Conservation (phyloP, 176 grass and related monocot species). For the Paspalum vaginatum region DNA sequence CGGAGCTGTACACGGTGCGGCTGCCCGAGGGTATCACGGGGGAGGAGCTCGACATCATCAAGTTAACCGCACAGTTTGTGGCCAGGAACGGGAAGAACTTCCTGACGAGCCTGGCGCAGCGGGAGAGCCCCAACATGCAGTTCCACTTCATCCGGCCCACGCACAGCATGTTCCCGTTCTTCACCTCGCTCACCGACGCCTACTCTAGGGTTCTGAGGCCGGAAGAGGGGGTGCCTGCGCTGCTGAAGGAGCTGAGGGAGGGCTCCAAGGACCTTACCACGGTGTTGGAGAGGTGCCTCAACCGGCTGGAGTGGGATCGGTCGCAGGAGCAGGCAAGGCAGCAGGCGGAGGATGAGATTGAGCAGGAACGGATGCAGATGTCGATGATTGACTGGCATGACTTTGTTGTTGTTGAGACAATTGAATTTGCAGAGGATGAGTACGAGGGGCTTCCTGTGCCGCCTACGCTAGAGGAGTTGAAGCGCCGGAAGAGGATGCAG, state of each 20-base stretch:
- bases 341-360: conserved; percentile 89
- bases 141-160: conserved; percentile 96
- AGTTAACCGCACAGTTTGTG: conserved; percentile 95
- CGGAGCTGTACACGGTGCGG: conserved; percentile 81
- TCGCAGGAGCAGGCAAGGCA: conserved; percentile 92
- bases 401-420: conserved; percentile 90
- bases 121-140: conserved; percentile 66
- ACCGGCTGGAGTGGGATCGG: conserved; percentile 87
- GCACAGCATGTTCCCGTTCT: conserved; percentile 97
- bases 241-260: conserved; percentile 61
- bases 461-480: conserved; percentile 73
- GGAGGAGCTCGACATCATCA: conserved; percentile 92
- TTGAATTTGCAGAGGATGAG: conserved; percentile 94
- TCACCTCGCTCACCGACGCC: conserved; percentile 68
- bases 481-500: conserved; percentile 81
- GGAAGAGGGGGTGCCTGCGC: conserved; percentile 35
- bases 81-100: conserved; percentile 88
- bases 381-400: conserved; percentile 99
- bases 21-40: conserved; percentile 85
- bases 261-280: conserved; percentile 62
- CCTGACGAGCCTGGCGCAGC: conserved; percentile 56
- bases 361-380: conserved; percentile 89
- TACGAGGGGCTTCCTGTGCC: conserved; percentile 79
- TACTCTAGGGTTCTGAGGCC: conserved; percentile 93
- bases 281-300: conserved; percentile 79